Percentiles rank a stretch among this genome's conserved stretches.
Conservation (phyloP, 805 yeast genomes). For the Danielia reshetovae region DNA sequence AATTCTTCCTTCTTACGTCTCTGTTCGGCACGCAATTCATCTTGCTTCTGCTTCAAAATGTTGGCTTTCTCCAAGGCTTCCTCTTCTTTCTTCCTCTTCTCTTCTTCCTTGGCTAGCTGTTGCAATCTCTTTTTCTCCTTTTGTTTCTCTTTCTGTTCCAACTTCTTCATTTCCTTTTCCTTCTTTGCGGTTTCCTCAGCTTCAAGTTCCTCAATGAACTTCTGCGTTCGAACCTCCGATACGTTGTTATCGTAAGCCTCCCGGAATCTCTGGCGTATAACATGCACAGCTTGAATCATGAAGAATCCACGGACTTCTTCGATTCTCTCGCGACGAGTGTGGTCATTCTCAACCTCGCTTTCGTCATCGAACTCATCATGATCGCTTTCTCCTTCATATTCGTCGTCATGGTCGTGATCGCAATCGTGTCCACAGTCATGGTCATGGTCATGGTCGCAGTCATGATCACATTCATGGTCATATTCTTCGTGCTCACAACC, state of each 20-base stretch:
- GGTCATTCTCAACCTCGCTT: constrained; percentile 33
- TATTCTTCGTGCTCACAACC: constrained; percentile 26
- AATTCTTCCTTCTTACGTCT: constrained; percentile 36
- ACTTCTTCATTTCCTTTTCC: constrained; percentile 63
- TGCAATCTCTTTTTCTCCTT: constrained; percentile 64
- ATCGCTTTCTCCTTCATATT: constrained; percentile 2
- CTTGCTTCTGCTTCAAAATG: constrained; percentile 27
- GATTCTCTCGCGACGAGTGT: constrained; percentile 56
- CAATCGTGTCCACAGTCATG: constrained; percentile 36
- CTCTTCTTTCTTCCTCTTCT: constrained; percentile 50
- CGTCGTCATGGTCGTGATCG: constrained; percentile 22
- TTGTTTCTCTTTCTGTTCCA: constrained; percentile 61
- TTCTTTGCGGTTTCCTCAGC: constrained; percentile 63
- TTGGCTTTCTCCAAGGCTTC: constrained; percentile 39
- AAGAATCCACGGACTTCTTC: constrained; percentile 78
- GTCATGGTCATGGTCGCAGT: constrained; percentile 21
- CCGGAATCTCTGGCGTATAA: constrained; percentile 69
- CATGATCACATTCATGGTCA: constrained; percentile 8
- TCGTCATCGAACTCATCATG: constrained; percentile 10
- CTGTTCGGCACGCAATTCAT: constrained; percentile 35
- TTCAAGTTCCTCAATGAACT: constrained; percentile 63
- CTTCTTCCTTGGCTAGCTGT: constrained; percentile 63
- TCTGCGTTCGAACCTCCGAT: constrained; percentile 68
- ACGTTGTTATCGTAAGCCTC: constrained; percentile 75
- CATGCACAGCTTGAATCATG: constrained; percentile 73